These are phyloP conservation scores for Mycothermus thermophilus DNA, from an alignment of 495 filamentous ascomycete species.

Conservation along the genomic window DNA sequence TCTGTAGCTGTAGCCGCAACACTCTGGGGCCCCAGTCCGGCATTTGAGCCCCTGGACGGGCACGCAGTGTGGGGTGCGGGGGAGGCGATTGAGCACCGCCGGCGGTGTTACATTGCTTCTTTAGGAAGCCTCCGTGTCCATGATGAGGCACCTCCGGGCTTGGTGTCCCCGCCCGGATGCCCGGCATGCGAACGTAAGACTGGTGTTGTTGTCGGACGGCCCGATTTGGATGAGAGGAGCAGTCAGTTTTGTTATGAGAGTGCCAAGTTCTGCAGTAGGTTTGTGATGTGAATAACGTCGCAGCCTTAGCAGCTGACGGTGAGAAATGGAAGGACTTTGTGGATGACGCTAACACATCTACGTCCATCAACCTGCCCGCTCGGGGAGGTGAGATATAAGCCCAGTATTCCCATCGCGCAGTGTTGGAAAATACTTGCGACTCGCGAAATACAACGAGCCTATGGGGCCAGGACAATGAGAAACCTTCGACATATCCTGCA, in stretches of 20 bases:
- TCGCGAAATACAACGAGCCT: no score
- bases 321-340: no score
- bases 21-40: conserved; percentile 6
- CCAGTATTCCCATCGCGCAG: no score
- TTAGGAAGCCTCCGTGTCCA: background rate
- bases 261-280: no score
- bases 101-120: background rate
- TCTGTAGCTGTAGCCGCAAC: conserved; percentile 5
- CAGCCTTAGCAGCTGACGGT: no score
- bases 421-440: no score
- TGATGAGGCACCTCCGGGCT: background rate
- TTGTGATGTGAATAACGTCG: no score
- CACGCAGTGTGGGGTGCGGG: conserved; percentile 4
- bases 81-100: background rate
- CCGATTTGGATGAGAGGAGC: conserved; percentile 1
- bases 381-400: no score
- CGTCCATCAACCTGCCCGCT: no score
- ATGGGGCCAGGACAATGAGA: no score
- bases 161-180: background rate
- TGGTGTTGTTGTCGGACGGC: background rate
- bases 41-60: background rate
- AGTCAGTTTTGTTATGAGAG: no score
- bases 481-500: background rate
- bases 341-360: no score
- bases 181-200: background rate